Evolutionary conservation across 2,329 filamentous ascomycete genomes (phyloP), one percentile per base, ranked within the genome.

Genomic region (Hymenoscyphus fructigenus): DNA sequence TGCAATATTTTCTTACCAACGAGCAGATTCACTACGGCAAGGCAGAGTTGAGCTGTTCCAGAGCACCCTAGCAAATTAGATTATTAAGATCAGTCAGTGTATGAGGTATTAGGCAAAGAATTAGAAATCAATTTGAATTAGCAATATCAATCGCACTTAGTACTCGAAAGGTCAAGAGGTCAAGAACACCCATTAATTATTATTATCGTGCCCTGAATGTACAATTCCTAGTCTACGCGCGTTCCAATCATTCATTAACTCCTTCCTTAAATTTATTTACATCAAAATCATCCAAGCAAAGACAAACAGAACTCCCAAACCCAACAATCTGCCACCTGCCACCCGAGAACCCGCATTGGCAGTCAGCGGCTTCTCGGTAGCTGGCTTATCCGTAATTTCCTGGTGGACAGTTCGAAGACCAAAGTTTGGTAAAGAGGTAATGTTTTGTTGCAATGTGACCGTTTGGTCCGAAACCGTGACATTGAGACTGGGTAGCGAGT

Each of bases 361-460:
- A 15, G 12, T 26, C n/a, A 2, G 9, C 17, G 41, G 41, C 17
- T 47, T 47, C 7, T 20, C 7, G 41, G n/a, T 47, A 20, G 17
- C 41, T 47, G 17, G 17, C 47, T 53, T 23, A 5, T 53, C 47
- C 3, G 69, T 71, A 20, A 71, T 63, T 1, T 69, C 68, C 2
- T 73, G 69, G 61, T 72, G 68, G 15, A 66, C 10, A 10, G 65
- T 71, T 60, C 67, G 69, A n/a, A 65, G 17, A 14, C 70, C 70
- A 63, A 71, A 74, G 4, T 23, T 64, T 6, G 72, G 72, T 2
- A 74, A 41, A 56, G 72, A 59, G 0, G 65, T 70, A 26, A 68
- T 56, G 29, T 67, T 61, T 2, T 36, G 36, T 6, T 67, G 38
- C 29, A 67, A 44, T 1, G 64, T 71, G 9, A 74, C 64, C 1